These are phyloP conservation scores for Candida nemodendra DNA, from an alignment of 805 yeast species.

Conservation along the genomic window DNA sequence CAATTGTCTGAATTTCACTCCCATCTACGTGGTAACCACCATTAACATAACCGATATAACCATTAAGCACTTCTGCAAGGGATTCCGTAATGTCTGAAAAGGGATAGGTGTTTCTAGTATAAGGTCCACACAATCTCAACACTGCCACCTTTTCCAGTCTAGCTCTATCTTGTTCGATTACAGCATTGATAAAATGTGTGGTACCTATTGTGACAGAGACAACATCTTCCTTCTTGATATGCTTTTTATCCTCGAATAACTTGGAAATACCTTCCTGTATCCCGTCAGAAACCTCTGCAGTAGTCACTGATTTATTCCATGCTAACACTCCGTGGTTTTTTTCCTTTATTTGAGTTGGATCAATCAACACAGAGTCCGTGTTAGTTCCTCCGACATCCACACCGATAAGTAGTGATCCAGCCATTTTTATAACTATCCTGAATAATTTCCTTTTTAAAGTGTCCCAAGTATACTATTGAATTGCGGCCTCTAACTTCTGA, in stretches of 20 bases:
- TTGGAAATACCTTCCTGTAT: conserved; percentile 36
- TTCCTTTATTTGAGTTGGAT: conserved; percentile 31
- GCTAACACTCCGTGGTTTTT: conserved; percentile 36
- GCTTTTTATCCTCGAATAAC: conserved; percentile 29
- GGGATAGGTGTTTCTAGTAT: conserved; percentile 38
- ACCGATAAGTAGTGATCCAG: conserved; percentile 33
- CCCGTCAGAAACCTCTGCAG: conserved; percentile 44
- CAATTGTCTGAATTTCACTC: conserved; percentile 34
- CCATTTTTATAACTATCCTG: background rate
- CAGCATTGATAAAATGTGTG: conserved; percentile 51
- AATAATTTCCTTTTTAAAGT: too few relatives aligned
- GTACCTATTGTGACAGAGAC: conserved; percentile 50
- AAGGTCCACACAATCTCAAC: conserved; percentile 45
- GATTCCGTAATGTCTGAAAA: conserved; percentile 46
- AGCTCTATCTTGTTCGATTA: conserved; percentile 43
- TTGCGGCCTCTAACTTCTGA: too few relatives aligned
- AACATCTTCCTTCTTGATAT: conserved; percentile 28
- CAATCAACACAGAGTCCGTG: conserved; percentile 46
- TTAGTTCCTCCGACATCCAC: conserved; percentile 55
- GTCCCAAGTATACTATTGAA: too few relatives aligned
- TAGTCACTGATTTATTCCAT: conserved; percentile 44
- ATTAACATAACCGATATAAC: conserved; percentile 35
- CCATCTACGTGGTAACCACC: conserved; percentile 48
- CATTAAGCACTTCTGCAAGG: conserved; percentile 33
- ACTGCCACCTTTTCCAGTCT: conserved; percentile 45